These are phyloP conservation scores for Peronospora farinosa DNA, from an alignment of 352 stramenopile species.

Conservation along the genomic window DNA sequence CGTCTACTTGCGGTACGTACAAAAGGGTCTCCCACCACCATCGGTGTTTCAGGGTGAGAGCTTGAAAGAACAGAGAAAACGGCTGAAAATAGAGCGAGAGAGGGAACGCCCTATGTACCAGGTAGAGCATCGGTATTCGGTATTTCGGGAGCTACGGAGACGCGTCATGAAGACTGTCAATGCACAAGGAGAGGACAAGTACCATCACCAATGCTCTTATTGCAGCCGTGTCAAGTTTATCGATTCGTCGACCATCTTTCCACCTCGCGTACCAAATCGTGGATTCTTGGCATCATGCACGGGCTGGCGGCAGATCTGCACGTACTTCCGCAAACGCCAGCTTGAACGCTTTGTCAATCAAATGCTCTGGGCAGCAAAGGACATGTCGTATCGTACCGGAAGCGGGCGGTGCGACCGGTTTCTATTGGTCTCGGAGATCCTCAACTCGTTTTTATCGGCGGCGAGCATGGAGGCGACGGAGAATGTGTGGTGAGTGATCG, in stretches of 20 bases:
- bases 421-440: conserved; percentile 37
- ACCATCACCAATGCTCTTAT: conserved; percentile 48
- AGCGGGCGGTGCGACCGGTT: conserved; percentile 42
- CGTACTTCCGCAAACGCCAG: conserved; percentile 29
- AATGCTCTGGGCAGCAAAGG: conserved; percentile 36
- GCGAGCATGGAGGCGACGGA: conserved; percentile 17
- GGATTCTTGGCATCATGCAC: conserved; percentile 18
- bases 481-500: conserved; percentile 17
- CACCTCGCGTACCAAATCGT: conserved; percentile 33
- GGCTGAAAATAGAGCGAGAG: conserved; percentile 13
- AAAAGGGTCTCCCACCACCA: conserved; percentile 42
- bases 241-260: conserved; percentile 35
- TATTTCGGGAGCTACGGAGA: conserved; percentile 37
- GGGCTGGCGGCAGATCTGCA: conserved; percentile 18
- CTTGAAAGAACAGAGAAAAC: conserved; percentile 13
- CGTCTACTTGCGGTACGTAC: conserved; percentile 37
- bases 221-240: conserved; percentile 46
- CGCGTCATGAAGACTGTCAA: conserved; percentile 26
- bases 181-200: conserved; percentile 13
- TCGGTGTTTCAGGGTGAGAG: conserved; percentile 10
- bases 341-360: conserved; percentile 37
- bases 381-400: conserved; percentile 38
- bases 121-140: conserved; percentile 48
- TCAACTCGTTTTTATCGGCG: conserved; percentile 52
- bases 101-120: conserved; percentile 34